Evolutionary conservation across 108 stramenopile species (phyloP).

Genomic region (Stephanodiscus minutulus): DNA sequence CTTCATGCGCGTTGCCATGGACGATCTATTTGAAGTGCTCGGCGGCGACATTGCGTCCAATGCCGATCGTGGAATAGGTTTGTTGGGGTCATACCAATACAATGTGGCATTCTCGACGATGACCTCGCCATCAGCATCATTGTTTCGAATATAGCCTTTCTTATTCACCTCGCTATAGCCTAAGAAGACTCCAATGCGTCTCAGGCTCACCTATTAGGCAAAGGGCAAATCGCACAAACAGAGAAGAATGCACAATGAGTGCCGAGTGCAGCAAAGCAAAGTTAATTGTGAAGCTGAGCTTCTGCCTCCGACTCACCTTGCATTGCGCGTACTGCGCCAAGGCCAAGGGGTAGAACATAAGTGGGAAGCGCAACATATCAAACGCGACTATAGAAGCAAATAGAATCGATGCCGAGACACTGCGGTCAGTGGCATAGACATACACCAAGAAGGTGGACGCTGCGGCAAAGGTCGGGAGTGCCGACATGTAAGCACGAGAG

Average conservation of each 20-base stretch:
- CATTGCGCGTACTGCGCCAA: constrained; percentile 71
- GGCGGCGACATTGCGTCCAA: constrained; percentile 17
- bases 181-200: constrained; percentile 47
- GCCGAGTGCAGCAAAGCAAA: constrained; percentile 10
- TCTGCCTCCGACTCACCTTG: constrained; percentile 48
- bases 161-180: constrained; percentile 44
- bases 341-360: constrained; percentile 72
- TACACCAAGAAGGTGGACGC: constrained; percentile 67
- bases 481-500: constrained; percentile 65
- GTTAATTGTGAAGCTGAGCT: background rate
- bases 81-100: constrained; percentile 68
- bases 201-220: constrained; percentile 54
- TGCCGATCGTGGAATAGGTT: constrained; percentile 44
- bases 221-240: background rate
- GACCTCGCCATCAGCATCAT: constrained; percentile 51
- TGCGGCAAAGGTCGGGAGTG: constrained; percentile 64
- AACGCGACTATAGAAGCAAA: constrained; percentile 71
- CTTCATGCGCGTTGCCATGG: background rate
- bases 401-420: constrained; percentile 59
- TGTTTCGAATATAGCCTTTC: constrained; percentile 48
- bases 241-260: constrained; percentile 29
- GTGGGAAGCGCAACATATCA: constrained; percentile 72
- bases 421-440: constrained; percentile 37
- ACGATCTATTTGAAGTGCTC: constrained; percentile 2
- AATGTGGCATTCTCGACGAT: constrained; percentile 58